These are phyloP conservation scores for Citrus sp. DNA, from an alignment of 345 rosid genomes.

Conservation along the genomic window DNA sequence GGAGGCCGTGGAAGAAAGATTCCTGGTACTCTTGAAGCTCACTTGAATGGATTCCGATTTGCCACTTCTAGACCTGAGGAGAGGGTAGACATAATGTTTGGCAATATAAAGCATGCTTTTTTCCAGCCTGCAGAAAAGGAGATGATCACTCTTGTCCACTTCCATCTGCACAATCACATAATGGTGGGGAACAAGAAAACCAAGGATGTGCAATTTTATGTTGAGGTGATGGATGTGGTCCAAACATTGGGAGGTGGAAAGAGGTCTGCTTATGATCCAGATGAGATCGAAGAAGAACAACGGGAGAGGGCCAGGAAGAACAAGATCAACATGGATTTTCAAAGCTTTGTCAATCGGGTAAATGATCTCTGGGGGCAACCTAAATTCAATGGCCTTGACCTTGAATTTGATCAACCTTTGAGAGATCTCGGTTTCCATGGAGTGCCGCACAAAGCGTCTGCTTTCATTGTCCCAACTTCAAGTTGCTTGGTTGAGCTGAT, in stretches of 20 bases:
- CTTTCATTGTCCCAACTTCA: conserved; percentile 85
- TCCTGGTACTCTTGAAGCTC: conserved; percentile 87
- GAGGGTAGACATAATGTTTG: conserved; percentile 82
- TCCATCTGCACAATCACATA: conserved; percentile 88
- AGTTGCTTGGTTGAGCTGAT: conserved; percentile 86
- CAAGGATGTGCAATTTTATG: conserved; percentile 87
- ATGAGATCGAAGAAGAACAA: conserved; percentile 92
- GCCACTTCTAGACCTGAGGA: conserved; percentile 77
- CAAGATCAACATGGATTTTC: conserved; percentile 84
- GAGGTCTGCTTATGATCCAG: conserved; percentile 95
- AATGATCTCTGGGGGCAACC: conserved; percentile 90
- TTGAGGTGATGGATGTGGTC: conserved; percentile 93
- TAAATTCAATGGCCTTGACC: conserved; percentile 71
- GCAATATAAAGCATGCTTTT: conserved; percentile 81
- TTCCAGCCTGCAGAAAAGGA: conserved; percentile 97
- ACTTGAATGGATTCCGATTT: conserved; percentile 76
- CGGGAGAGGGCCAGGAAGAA: conserved; percentile 84
- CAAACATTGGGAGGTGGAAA: conserved; percentile 87
- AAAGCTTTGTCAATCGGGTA: conserved; percentile 74
- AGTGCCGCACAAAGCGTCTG: conserved; percentile 75
- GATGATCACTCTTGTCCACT: conserved; percentile 84
- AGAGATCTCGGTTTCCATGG: conserved; percentile 97
- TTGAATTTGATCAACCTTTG: conserved; percentile 93
- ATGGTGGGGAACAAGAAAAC: conserved; percentile 96
- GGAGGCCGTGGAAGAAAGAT: conserved; percentile 90